These are phyloP conservation scores for Butyriboletus loyo DNA, from an alignment of 768 basidiomycete genomes.

Conservation along the genomic window DNA sequence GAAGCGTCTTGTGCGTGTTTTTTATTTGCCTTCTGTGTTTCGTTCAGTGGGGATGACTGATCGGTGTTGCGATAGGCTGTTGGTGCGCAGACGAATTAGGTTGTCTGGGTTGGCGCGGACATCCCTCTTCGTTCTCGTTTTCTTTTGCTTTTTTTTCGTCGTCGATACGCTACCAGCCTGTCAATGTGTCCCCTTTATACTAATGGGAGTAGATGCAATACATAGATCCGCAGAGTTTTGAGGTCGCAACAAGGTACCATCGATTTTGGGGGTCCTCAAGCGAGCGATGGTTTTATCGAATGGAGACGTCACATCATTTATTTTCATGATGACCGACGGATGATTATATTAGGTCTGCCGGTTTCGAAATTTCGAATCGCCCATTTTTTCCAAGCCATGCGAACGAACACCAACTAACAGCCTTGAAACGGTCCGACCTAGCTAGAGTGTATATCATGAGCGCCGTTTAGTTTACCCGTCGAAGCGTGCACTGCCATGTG, in stretches of 20 bases:
- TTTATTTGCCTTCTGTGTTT: neutral
- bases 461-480: too few species aligned
- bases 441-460: too few species aligned
- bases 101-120: neutral
- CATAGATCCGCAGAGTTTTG: neutral
- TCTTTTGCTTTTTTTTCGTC: neutral
- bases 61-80: constrained; percentile 45
- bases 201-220: constrained; percentile 15
- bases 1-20: constrained; percentile 74
- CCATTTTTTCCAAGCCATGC: too few species aligned
- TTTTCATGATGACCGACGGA: too few species aligned
- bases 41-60: neutral
- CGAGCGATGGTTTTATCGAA: too few species aligned
- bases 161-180: constrained; percentile 7
- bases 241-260: neutral
- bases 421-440: too few species aligned
- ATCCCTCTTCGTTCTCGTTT: neutral
- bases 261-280: too few species aligned
- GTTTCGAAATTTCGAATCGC: too few species aligned
- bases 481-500: too few species aligned
- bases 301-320: too few species aligned
- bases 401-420: too few species aligned
- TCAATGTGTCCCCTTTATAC: constrained; percentile 7
- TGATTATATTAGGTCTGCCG: too few species aligned
- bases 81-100: constrained; percentile 63